phyloP scores from a whole-genome alignment of 2,329 filamentous ascomycete species.

The Claviceps cyperi region DNA sequence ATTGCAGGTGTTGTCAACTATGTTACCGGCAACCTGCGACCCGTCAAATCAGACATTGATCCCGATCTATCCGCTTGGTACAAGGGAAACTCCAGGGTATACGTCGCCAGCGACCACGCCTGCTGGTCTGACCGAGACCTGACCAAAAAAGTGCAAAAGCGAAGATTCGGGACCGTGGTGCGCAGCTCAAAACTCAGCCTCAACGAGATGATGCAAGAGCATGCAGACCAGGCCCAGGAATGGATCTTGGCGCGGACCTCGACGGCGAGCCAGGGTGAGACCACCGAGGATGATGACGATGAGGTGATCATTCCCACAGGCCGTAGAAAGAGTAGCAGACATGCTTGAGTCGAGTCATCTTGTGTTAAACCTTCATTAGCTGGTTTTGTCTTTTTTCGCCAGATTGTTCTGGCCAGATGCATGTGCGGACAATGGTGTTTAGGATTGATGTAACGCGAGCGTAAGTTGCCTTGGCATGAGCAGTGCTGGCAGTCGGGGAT shows the following conservation, averaged over 20 bases:
- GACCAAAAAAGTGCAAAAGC: conserved; percentile 42
- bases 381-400: not conserved
- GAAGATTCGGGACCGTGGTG: conserved; percentile 44
- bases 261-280: conserved; percentile 24
- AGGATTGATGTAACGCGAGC: not conserved
- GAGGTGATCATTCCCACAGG: not conserved
- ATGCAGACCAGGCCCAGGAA: conserved; percentile 34
- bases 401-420: not conserved
- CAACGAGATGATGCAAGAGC: conserved; percentile 41
- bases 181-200: conserved; percentile 34
- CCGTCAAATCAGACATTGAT: conserved; percentile 67
- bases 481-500: not conserved
- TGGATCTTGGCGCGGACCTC: conserved; percentile 33
- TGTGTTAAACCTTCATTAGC: not conserved
- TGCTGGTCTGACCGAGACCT: conserved; percentile 57
- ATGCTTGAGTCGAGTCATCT: not conserved
- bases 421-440: not conserved
- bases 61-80: conserved; percentile 69
- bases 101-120: conserved; percentile 58
- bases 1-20: conserved; percentile 69
- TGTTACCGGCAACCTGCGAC: conserved; percentile 60
- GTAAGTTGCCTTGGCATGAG: not conserved
- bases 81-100: conserved; percentile 64
- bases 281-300: conserved; percentile 33
- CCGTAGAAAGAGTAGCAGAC: not conserved